Evolutionary conservation across 2,329 filamentous ascomycete genomes (phyloP), one percentile per base, ranked within the genome.

Genomic region (Byssochlamys sp.): DNA sequence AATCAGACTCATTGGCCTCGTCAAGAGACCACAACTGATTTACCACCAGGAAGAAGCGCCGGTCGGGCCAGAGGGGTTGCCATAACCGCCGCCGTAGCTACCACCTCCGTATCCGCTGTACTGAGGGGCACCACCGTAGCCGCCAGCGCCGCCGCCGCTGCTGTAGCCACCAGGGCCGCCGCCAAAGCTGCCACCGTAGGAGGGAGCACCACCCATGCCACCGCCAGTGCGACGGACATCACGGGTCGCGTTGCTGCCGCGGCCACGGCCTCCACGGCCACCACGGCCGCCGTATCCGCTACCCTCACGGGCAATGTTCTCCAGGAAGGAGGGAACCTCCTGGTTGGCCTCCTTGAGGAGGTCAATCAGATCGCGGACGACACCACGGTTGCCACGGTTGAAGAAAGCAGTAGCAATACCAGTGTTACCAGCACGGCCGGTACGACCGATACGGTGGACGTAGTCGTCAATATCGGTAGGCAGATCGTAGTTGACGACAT

Each of bases 401-500:
- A 99, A 97, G 84, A 99, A 99, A 58, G 94, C 94, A 67, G 94
- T 99, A 4, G 94, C 90, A 66, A 96, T 87, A 87, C 94, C 94
- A 69, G 92, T 97, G 82, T 99, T 99, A 76, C 94, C 94, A 64
- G 94, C 94, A 90, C 94, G 94, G 73, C 94, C 94, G 64, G 94
- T 99, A 92, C 94, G 94, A 87, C 94, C 94, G 70, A 99, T 99
- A 75, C 94, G 90, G 78, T 99, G 94, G 59, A 99, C 94, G 67
- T 99, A 99, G 77, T 97, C 94, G 69, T 97, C 94, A 69, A 97
- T 95, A 71, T 97, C 94, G 57, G 91, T 96, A 54, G 94, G 94
- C n/a, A 99, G 84, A 75, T 99, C 94, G 76, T 99, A 99, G 82
- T 99, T 99, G 82, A 99, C 86, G 53, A 99, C 94, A 77, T 99